These are phyloP conservation scores for Talaromyces sp. DNA, from an alignment of 2,329 filamentous ascomycete genomes.

Conservation along the genomic window DNA sequence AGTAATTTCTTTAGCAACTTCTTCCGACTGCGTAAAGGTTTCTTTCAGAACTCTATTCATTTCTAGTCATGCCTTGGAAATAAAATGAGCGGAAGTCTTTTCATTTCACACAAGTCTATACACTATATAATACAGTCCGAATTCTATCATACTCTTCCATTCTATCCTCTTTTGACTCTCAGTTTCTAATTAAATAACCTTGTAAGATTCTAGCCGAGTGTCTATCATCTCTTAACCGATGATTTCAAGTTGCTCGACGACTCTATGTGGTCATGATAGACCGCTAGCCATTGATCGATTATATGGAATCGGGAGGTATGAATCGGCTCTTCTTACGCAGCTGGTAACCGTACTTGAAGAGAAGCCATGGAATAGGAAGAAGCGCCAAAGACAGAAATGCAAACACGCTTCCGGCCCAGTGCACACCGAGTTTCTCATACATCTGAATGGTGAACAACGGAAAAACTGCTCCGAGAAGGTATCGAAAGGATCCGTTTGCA, in stretches of 20 bases:
- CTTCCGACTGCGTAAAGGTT: too few relatives aligned
- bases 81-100: background rate
- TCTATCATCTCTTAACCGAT: background rate
- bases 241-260: background rate
- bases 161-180: background rate
- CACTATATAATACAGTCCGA: background rate
- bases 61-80: too few relatives aligned
- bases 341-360: conserved; percentile 34
- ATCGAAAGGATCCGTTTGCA: conserved; percentile 17
- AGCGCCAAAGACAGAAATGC: conserved; percentile 38
- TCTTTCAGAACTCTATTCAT: too few relatives aligned
- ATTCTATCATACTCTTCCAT: too few relatives aligned
- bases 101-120: background rate
- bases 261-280: background rate
- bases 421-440: conserved; percentile 35
- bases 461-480: conserved; percentile 31
- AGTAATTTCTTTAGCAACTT: too few relatives aligned
- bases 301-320: background rate
- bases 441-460: conserved; percentile 36
- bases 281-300: background rate
- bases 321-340: conserved; percentile 29
- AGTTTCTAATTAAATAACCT: background rate
- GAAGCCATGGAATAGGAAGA: conserved; percentile 39
- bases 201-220: background rate
- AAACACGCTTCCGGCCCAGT: conserved; percentile 39